Conservation (phyloP, 257 asterid genomes). For the Solanum ahanhuiri region DNA sequence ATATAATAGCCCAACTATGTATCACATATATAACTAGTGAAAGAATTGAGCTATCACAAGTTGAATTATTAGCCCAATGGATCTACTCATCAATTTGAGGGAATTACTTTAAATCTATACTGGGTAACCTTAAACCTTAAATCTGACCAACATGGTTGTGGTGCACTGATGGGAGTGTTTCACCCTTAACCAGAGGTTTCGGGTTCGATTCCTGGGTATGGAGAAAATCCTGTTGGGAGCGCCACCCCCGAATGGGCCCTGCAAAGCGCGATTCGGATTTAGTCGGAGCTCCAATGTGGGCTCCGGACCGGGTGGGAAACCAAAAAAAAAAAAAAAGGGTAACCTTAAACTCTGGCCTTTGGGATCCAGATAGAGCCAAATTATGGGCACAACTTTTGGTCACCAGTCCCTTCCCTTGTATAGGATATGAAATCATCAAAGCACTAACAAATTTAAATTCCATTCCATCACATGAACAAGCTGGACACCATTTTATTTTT, state of each 20-base stretch:
- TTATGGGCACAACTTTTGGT: slow-evolving; percentile 12
- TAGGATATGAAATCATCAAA: not conserved
- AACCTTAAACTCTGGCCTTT: slow-evolving; percentile 27
- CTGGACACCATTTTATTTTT: not conserved
- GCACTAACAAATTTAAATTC: not conserved
- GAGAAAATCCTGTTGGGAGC: too few relatives aligned
- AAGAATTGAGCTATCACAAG: not conserved
- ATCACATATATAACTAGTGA: not conserved
- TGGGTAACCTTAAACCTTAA: too few relatives aligned
- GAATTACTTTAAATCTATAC: not conserved
- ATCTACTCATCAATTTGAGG: not conserved
- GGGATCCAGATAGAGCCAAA: slow-evolving; percentile 21
- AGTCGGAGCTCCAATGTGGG: too few relatives aligned
- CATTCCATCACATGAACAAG: not conserved
- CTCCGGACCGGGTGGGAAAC: too few relatives aligned
- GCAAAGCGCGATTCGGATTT: too few relatives aligned
- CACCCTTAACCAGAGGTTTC: too few relatives aligned
- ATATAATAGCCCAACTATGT: not conserved
- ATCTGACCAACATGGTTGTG: too few relatives aligned
- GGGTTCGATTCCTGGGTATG: too few relatives aligned
- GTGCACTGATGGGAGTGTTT: too few relatives aligned
- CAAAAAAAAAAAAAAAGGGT: too few relatives aligned
- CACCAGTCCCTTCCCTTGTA: not conserved
- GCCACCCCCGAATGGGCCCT: too few relatives aligned
- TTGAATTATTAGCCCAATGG: not conserved